A percentile compares a stretch with the other conserved stretches of the same genome.
These are phyloP conservation scores for Russula virescens DNA, from an alignment of 768 basidiomycete species.

Conservation along the genomic window DNA sequence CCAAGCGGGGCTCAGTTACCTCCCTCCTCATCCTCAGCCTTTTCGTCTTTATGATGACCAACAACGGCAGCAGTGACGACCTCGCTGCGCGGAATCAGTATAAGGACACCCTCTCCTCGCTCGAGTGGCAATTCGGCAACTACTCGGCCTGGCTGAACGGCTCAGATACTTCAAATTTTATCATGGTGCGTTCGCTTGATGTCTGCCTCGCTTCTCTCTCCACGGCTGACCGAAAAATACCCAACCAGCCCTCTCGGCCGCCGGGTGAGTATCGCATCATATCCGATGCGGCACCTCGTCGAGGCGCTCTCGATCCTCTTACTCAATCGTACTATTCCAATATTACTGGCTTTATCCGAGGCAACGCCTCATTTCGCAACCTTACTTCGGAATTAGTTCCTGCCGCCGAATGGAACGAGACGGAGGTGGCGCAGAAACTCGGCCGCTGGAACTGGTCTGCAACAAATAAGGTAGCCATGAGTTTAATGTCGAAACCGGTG, in stretches of 20 bases:
- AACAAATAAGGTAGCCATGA: slow-evolving; percentile 57
- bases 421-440: slow-evolving; percentile 41
- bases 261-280: slow-evolving; percentile 42
- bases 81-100: slow-evolving; percentile 58
- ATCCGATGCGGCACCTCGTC: slow-evolving; percentile 42
- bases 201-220: no score
- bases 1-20: slow-evolving; percentile 56
- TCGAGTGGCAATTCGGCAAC: slow-evolving; percentile 60
- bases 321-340: slow-evolving; percentile 63
- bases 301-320: slow-evolving; percentile 40
- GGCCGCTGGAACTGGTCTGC: slow-evolving; percentile 70
- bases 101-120: slow-evolving; percentile 52
- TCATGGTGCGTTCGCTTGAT: slow-evolving; percentile 41
- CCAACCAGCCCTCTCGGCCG: slow-evolving; percentile 43
- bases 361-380: slow-evolving; percentile 55
- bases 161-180: slow-evolving; percentile 52
- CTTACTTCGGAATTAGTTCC: slow-evolving; percentile 36
- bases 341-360: slow-evolving; percentile 73
- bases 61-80: slow-evolving; percentile 59
- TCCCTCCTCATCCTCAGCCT: slow-evolving; percentile 71
- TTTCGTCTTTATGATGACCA: slow-evolving; percentile 74
- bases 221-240: no score
- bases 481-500: slow-evolving; percentile 55
- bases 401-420: slow-evolving; percentile 44
- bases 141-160: slow-evolving; percentile 74